These are phyloP conservation scores for Castanospermum australe DNA, from an alignment of 306 rosid species.

Conservation along the genomic window DNA sequence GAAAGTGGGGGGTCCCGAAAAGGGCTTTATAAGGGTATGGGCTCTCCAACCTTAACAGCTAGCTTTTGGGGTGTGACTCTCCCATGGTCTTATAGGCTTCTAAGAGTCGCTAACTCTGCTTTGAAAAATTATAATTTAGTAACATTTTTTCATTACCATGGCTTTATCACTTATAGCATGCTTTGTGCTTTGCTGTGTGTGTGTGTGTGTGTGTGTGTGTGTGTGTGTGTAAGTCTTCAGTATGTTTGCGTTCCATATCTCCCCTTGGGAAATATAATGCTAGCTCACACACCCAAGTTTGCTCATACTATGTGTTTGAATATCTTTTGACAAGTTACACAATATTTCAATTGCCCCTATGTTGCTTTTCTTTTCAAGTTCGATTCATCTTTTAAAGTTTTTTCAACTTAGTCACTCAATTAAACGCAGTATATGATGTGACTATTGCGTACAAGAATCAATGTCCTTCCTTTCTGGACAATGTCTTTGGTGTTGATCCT, in stretches of 20 bases:
- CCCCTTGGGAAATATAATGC: background rate
- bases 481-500: conserved; percentile 86
- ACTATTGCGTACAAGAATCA: conserved; percentile 77
- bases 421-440: conserved; percentile 78
- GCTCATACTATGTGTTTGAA: background rate
- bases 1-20: no score
- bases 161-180: background rate
- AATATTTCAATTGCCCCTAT: background rate
- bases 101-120: background rate
- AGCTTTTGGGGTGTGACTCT: no score
- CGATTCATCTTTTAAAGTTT: background rate
- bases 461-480: conserved; percentile 86
- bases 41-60: no score
- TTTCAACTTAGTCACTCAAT: conserved; percentile 10
- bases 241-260: background rate
- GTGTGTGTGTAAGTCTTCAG: background rate
- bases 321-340: background rate
- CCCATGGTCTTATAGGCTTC: no score
- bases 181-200: background rate
- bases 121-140: background rate
- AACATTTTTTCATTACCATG: background rate
- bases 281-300: background rate
- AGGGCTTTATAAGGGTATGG: no score
- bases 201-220: background rate
- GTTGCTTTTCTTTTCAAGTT: background rate